Conservation (phyloP, 1,284 basidiomycete species). For the Cutaneotrichosporon dermatis region DNA sequence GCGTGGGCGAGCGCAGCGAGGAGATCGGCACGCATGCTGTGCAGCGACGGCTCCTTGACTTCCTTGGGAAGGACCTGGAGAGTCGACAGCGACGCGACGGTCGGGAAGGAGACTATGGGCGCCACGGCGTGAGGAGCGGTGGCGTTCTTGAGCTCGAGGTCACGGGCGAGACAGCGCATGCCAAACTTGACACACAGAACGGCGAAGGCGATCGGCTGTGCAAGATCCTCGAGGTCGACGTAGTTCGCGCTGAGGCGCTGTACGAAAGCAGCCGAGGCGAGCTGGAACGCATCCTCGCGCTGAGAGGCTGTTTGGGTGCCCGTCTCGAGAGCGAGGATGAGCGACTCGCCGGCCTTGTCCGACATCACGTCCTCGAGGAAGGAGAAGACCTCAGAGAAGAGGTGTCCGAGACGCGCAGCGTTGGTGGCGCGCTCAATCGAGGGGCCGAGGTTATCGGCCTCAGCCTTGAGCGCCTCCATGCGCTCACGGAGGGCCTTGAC, state of each 20-base stretch:
- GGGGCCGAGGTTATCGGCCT: constrained; percentile 36
- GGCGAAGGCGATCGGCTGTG: constrained; percentile 59
- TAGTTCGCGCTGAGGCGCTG: constrained; percentile 50
- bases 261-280: constrained; percentile 50
- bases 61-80: constrained; percentile 47
- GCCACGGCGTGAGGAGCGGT: constrained; percentile 36
- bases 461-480: constrained; percentile 35
- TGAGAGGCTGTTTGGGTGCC: constrained; percentile 28
- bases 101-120: constrained; percentile 27
- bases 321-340: constrained; percentile 30
- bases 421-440: constrained; percentile 51
- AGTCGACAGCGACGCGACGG: constrained; percentile 55
- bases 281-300: constrained; percentile 49
- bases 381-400: constrained; percentile 76
- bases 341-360: constrained; percentile 29
- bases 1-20: constrained; percentile 57
- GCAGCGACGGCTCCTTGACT: constrained; percentile 12
- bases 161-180: constrained; percentile 56
- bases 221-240: constrained; percentile 62
- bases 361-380: constrained; percentile 54
- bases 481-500: constrained; percentile 35
- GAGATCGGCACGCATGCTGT: constrained; percentile 25
- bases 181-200: constrained; percentile 69
- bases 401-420: constrained; percentile 61
- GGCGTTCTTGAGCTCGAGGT: constrained; percentile 15